Evolutionary conservation across 2,329 filamentous ascomycete genomes (phyloP), one percentile per base, ranked within the genome.

Genomic region (Paramyrothecium sp.): DNA sequence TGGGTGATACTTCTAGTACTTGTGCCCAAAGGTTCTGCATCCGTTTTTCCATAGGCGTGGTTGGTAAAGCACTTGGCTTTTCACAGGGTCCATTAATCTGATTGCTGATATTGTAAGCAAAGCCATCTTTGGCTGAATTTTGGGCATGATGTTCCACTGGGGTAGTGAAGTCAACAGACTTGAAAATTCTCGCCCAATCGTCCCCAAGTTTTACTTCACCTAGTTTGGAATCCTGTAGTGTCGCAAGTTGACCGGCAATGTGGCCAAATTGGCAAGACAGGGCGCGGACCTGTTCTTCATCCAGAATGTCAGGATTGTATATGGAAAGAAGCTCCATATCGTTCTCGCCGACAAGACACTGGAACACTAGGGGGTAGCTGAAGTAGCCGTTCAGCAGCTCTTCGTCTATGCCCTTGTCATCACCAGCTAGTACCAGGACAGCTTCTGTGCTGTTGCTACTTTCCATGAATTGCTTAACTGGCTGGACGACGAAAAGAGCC

Each of bases 31-130:
- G 41, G 3, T 38, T 50, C n/a, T 57, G 55, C 5, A 57, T 26
- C 7, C 30, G 26, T 3, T 11, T 34, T 16, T 53, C 51, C 26
- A 56, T 49, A 3, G 65, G 60, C 0, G 70, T 74, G 19, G 69
- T 65, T 2, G 73, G 73, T 4, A 10, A 10, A 30, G 26, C 4
- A 30, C 10, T 10, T 10, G 10, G 4, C 4, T 30, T 30, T 10
- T 30, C 26, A 5, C 5, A 30, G 4, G 5, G 26, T 5, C 26
- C 10, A 30, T 30, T 10, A 30, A 10, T 10, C 26, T 30, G 26
- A 30, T 30, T n/a, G n/a, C n/a, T n/a, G n/a, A n/a, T n/a, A n/a
- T n/a, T n/a, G n/a, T n/a, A n/a, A n/a, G n/a, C n/a, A n/a, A n/a
- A n/a, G n/a, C n/a, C n/a, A n/a, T n/a, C n/a, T n/a, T n/a, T n/a